These are phyloP conservation scores for Penicillium antarcticum DNA, from an alignment of 495 filamentous ascomycete species.

Conservation along the genomic window DNA sequence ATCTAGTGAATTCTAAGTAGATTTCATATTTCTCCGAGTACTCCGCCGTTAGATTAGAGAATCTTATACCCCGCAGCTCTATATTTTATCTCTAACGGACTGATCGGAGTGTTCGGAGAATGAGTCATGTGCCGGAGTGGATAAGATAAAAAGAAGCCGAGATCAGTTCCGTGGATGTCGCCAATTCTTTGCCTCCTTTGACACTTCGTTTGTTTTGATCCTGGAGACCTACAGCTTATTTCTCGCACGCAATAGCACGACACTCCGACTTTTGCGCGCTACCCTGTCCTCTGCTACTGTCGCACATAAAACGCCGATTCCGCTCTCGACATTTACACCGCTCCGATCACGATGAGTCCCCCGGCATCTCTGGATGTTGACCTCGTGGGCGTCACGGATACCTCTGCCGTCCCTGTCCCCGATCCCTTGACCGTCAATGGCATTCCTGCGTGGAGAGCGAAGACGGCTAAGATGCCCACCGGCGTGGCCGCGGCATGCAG, in stretches of 20 bases:
- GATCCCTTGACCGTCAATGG: constrained; percentile 69
- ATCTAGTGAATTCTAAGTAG: too few species aligned
- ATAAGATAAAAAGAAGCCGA: constrained; percentile 16
- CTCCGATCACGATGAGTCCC: constrained; percentile 33
- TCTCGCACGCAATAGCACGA: not conserved
- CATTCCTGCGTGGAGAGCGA: constrained; percentile 65
- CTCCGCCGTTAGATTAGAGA: constrained; percentile 33
- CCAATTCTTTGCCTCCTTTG: constrained; percentile 1
- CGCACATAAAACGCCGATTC: constrained; percentile 10
- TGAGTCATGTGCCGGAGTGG: constrained; percentile 23
- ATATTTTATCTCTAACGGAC: too few species aligned
- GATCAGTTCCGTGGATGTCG: constrained; percentile 11
- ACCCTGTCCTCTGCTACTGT: not conserved
- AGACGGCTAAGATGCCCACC: constrained; percentile 62
- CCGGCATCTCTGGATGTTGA: constrained; percentile 40
- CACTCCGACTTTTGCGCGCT: too few species aligned
- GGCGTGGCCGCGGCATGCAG: constrained; percentile 74
- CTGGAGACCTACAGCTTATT: not conserved
- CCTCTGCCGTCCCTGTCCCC: constrained; percentile 39
- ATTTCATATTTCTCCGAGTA: too few species aligned
- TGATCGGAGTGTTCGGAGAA: not conserved
- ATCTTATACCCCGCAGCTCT: constrained; percentile 3
- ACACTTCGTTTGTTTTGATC: not conserved
- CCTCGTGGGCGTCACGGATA: constrained; percentile 35
- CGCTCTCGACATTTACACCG: constrained; percentile 1